These are phyloP conservation scores for Trichoderma brevicompactum DNA, from an alignment of 2,329 filamentous ascomycete species.

Conservation along the genomic window DNA sequence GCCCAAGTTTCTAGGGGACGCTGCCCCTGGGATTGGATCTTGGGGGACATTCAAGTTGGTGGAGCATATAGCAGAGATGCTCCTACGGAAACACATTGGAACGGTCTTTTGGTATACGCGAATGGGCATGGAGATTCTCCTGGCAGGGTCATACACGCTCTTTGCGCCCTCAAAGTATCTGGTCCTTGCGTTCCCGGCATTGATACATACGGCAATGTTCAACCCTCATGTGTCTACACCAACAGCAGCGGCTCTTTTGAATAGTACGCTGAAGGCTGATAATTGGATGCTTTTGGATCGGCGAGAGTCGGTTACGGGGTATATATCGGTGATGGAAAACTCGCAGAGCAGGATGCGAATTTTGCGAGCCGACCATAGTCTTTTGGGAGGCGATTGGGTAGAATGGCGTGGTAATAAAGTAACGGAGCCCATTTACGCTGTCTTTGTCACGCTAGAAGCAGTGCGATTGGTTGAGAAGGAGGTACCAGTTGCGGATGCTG, in stretches of 20 bases:
- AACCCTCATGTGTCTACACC: conserved; percentile 75
- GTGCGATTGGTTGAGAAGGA: conserved; percentile 75
- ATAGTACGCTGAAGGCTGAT: conserved; percentile 65
- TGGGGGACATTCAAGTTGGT: conserved; percentile 66
- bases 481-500: conserved; percentile 58
- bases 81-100: conserved; percentile 60
- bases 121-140: conserved; percentile 70
- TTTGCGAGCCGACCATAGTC: conserved; percentile 90
- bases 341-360: conserved; percentile 71
- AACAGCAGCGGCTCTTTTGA: conserved; percentile 64
- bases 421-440: conserved; percentile 87
- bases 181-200: conserved; percentile 68
- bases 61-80: conserved; percentile 47
- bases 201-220: conserved; percentile 70
- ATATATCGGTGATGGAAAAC: conserved; percentile 87
- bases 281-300: conserved; percentile 80
- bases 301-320: conserved; percentile 85
- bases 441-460: conserved; percentile 96
- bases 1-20: conserved; percentile 63
- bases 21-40: conserved; percentile 66
- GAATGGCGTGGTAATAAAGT: conserved; percentile 58
- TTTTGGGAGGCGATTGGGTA: conserved; percentile 91
- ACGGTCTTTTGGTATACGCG: conserved; percentile 68
- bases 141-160: conserved; percentile 67
- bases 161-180: conserved; percentile 72